Base-by-base conservation (phyloP, 768 basidiomycete species). In the Kwoniella botswanensis region DNA sequence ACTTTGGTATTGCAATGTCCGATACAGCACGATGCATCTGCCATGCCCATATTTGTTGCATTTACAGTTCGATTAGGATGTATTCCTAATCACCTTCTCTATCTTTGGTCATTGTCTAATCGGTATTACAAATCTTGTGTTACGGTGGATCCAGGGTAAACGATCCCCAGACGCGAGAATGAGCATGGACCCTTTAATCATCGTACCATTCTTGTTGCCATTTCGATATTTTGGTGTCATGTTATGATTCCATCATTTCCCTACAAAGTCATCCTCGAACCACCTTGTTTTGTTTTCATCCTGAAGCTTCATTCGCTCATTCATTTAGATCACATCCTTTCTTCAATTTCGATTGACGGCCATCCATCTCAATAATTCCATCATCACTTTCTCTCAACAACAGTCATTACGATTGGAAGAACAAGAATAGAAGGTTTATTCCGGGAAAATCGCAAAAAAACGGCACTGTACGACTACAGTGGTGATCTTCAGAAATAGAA, bases 251-350 rank as follows among this genome's bases (percentile, higher is more conserved):
- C 50, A n/a, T 52, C 50, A 52, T 52, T 24, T 18, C 9, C 54
- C 17, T 55, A 21, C 18, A 24, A n/a, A 21, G 17, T 55, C 6
- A 21, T 61, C 59, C 59, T 65, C 64, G 64, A 65, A 65, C 64
- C 64, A 65, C 43, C 55, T 65, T 65, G 13, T 43, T 43, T 18
- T 41, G 1, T 42, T 61, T 61, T 7, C 13, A 17, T 26, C 7
- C 6, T 29, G 29, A 29, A 4, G 29, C 29, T 29, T 29, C 35
- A 26, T 26, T 41, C 46, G 46, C 46, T 50, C 46, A 50, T 50
- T 50, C 46, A 18, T 50, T 50, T 50, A 18, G 46, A 4, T 17
- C 15, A 17, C 18, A 50, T 50, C 2, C 44, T 10, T 46, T 46
- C 10, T 2, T 12, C 46, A 15, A 17, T 50, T 50, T 50, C 15